Conservation (phyloP, 2,329 filamentous ascomycete species). For the Penicillium sp. region DNA sequence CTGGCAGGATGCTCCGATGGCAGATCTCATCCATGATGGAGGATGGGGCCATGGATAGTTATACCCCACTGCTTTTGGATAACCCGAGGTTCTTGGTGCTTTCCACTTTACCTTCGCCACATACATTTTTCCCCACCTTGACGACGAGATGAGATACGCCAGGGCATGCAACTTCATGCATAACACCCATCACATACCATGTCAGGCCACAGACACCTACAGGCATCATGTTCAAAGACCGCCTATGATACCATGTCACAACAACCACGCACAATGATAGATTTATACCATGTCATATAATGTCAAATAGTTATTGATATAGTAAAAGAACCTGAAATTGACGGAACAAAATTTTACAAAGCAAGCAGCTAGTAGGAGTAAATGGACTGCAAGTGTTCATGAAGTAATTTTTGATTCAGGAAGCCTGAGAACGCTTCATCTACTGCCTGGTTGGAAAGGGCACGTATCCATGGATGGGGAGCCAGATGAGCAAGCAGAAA, state of each 20-base stretch:
- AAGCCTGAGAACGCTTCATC: too few species aligned
- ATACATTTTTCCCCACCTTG: constrained; percentile 1
- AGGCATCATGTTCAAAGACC: background rate
- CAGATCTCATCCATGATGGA: constrained; percentile 43
- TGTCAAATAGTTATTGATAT: constrained; percentile 3
- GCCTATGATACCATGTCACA: constrained; percentile 24
- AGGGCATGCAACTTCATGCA: constrained; percentile 16
- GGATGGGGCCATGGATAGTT: constrained; percentile 38
- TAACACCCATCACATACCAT: constrained; percentile 1
- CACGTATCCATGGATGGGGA: too few species aligned
- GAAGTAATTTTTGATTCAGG: too few species aligned
- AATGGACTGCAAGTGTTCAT: too few species aligned
- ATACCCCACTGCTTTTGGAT: background rate
- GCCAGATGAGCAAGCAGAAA: too few species aligned
- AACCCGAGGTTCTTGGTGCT: background rate
- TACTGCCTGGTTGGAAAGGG: too few species aligned
- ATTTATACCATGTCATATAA: constrained; percentile 23
- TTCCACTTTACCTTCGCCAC: background rate
- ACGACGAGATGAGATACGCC: constrained; percentile 26
- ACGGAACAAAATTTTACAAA: too few species aligned
- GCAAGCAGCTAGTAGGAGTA: too few species aligned
- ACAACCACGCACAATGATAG: constrained; percentile 21
- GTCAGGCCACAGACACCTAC: constrained; percentile 6
- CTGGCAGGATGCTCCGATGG: constrained; percentile 45
- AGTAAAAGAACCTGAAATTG: background rate